Percentiles rank a stretch among this genome's conserved stretches.
These are phyloP conservation scores for Pythium diclinum DNA, from an alignment of 352 stramenopile genomes.

Conservation along the genomic window DNA sequence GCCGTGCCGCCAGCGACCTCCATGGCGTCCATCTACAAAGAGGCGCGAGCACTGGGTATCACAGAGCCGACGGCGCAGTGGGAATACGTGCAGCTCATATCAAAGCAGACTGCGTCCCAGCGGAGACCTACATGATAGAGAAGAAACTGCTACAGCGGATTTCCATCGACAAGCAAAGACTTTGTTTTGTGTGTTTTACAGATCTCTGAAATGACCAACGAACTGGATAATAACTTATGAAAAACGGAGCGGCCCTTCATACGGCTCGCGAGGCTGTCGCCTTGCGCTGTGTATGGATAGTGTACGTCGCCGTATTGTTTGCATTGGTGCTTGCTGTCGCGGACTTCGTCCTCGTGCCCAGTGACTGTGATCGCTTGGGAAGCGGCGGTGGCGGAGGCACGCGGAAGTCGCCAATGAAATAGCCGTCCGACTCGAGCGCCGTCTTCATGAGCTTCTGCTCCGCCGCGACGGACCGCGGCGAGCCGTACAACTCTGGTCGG, in stretches of 20 bases:
- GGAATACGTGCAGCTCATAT: constrained; percentile 40
- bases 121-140: background rate
- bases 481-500: constrained; percentile 29
- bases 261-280: background rate
- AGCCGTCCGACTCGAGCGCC: constrained; percentile 61
- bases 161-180: background rate
- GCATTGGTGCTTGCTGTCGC: constrained; percentile 8
- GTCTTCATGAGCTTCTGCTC: constrained; percentile 52
- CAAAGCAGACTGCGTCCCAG: constrained; percentile 7
- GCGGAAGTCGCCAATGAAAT: constrained; percentile 76
- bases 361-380: constrained; percentile 26
- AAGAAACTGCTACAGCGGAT: background rate
- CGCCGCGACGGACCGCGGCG: constrained; percentile 28
- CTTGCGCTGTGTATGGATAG: background rate
- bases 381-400: constrained; percentile 40
- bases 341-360: constrained; percentile 9
- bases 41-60: constrained; percentile 36
- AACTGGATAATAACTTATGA: background rate
- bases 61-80: constrained; percentile 35
- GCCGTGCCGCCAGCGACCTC: constrained; percentile 13
- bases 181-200: background rate
- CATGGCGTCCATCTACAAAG: constrained; percentile 40
- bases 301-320: background rate
- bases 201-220: background rate
- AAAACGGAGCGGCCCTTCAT: background rate